phyloP scores from a whole-genome alignment of 306 rosid species.

The Medicago ruthenica region DNA sequence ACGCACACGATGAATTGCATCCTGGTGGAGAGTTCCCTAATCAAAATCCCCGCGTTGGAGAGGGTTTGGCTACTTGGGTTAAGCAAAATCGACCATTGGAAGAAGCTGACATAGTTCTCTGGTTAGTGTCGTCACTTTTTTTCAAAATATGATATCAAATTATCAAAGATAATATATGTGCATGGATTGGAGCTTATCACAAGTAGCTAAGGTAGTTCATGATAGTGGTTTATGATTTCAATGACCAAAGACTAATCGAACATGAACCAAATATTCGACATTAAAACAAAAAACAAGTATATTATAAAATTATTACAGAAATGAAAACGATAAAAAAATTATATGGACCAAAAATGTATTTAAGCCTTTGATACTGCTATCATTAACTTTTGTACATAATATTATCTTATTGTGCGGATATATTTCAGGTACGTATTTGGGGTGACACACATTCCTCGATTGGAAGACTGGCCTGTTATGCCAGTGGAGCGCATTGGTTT shows the following conservation, averaged over 20 bases:
- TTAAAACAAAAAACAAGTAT: not conserved
- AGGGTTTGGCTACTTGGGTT: slow-evolving; percentile 88
- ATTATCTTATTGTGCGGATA: slow-evolving; percentile 32
- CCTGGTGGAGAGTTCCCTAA: slow-evolving; percentile 94
- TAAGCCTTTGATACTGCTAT: not conserved
- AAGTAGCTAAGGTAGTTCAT: too few species aligned
- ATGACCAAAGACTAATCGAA: not conserved
- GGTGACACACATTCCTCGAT: slow-evolving; percentile 78
- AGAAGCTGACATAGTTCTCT: slow-evolving; percentile 82
- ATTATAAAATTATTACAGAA: not conserved
- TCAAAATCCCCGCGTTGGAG: slow-evolving; percentile 81
- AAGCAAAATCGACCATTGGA: slow-evolving; percentile 70
- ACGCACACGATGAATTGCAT: slow-evolving; percentile 61
- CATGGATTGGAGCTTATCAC: not conserved
- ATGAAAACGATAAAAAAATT: not conserved
- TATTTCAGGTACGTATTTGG: slow-evolving; percentile 79
- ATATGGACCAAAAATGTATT: not conserved
- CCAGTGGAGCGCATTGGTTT: slow-evolving; percentile 81
- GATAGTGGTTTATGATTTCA: not conserved
- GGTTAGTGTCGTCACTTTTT: slow-evolving; percentile 55
- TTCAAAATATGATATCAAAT: not conserved
- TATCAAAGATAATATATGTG: too few species aligned
- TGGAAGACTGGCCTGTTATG: slow-evolving; percentile 92
- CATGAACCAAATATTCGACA: not conserved
- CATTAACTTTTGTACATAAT: too few species aligned